Evolutionary conservation across 495 filamentous ascomycete species (phyloP), one percentile per base, ranked within the genome.

Genomic region (Pseudomonodictys pantanalensis): DNA sequence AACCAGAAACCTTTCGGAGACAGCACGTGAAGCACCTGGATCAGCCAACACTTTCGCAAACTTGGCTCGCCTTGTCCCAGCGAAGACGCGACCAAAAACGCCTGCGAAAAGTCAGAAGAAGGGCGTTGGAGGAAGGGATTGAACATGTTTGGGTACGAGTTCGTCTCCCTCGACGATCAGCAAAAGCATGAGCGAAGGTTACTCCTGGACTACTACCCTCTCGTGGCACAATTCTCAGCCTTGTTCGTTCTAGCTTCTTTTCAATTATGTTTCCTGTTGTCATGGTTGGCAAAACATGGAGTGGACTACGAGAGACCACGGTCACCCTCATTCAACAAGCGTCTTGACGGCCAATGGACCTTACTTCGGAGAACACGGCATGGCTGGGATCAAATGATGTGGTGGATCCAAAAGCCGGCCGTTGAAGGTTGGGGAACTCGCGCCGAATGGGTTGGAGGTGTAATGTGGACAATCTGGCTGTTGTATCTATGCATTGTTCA

Each of bases 121-220:
- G n/a, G n/a, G n/a, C n/a, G n/a, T n/a, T n/a, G n/a, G n/a, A n/a
- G n/a, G n/a, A n/a, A n/a, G n/a, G n/a, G n/a, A n/a, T n/a, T n/a
- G n/a, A n/a, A n/a, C n/a, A n/a, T n/a, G n/a, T n/a, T 62, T n/a
- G 70, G 70, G 43, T 73, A 72, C 49, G 62, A 54, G 18, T 69
- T 74, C 49, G 33, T 67, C 33, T 60, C 56, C 28, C 61, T 73
- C 1, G 52, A 62, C 32, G 59, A 70, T 3, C 57, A 52, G 18
- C 64, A 71, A 41, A 72, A 70, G 48, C 48, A 57, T 29, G 39
- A 58, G 9, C 54, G 72, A 22, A 56, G 72, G 22, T 3, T 47
- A 11, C 38, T 65, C 7, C 72, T 74, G 4, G 69, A 72, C 41
- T 47, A 18, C 11, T 68, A 73, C 45, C 65, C 60, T 2, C 9